Evolutionary conservation across 257 asterid genomes (phyloP), one percentile per base, ranked within the genome.

Genomic region (Cynanchum wilfordii): DNA sequence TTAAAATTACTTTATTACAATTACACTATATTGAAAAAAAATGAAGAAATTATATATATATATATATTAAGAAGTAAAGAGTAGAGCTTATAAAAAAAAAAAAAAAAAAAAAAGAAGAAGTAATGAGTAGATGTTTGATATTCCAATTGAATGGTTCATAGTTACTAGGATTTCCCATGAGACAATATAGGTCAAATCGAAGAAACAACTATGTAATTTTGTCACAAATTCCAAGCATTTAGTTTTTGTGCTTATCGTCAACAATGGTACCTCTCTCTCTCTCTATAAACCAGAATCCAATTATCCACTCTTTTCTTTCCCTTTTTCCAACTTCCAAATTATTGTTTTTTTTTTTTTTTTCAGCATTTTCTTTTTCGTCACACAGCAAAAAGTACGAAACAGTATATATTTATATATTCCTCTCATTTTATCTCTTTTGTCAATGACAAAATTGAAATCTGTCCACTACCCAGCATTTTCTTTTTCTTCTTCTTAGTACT

Each of bases 181-280:
- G 20, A 71, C 57, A 58, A 57, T 57, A 40, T 57, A 40, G 75
- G 29, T 71, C 68, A 49, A 57, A 71, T 71, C 75, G 68, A 15
- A 38, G 38, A 42, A 38, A 24, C 9, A 71, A 71, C 75, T 56
- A 71, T 40, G 75, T 15, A 42, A 7, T 11, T 40, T 57, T 40
- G 75, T 38, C 67, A 22, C 75, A 56, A 71, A 56, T 38, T 40
- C 29, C 10, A 70, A 1, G 44, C 7, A 1, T 42, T 16, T 2
- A 33, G 2, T 7, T 56, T 56, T 1, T 30, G 22, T 30, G 40
- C 45, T 12, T 20, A 40, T 56, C 24, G 56, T 71, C 54, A 71
- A 56, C 44, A 40, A 38, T 42, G 58, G 24, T 17, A 25, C 25
- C 6, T 52, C n/a, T n/a, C n/a, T n/a, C n/a, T n/a, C n/a, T n/a